Evolutionary conservation across 2,329 filamentous ascomycete species (phyloP).

Genomic region (Aspergillus phoenicis): DNA sequence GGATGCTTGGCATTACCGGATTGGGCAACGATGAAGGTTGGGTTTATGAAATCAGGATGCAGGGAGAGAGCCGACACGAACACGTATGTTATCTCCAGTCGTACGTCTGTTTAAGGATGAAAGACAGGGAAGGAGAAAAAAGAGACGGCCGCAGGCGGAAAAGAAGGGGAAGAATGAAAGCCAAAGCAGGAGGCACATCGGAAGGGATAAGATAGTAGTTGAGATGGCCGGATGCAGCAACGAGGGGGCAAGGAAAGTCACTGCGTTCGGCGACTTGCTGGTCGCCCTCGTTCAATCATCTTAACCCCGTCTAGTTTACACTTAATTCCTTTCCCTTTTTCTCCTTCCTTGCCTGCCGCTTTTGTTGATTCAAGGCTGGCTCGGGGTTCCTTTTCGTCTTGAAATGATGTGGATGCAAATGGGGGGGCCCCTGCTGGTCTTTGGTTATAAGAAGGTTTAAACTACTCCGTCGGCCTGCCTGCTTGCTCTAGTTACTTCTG

Average conservation of each 20-base stretch:
- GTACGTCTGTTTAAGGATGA: neutral
- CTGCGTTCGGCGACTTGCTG: too few species aligned
- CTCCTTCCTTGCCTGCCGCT: neutral
- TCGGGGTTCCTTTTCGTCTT: too few species aligned
- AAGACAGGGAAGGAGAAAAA: neutral
- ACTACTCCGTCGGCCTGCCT: too few species aligned
- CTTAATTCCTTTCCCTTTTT: too few species aligned
- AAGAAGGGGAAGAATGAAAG: neutral
- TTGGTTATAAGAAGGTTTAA: too few species aligned
- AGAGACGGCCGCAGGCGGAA: neutral
- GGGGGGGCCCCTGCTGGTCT: too few species aligned
- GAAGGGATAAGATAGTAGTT: neutral
- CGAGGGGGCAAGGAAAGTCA: neutral
- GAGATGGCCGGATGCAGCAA: neutral
- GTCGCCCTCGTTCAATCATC: slow-evolving; percentile 7
- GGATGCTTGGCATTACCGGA: slow-evolving; percentile 2
- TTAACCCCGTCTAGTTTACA: too few species aligned
- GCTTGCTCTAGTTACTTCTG: too few species aligned
- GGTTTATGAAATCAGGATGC: too few species aligned
- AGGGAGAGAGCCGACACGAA: neutral
- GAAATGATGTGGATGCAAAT: too few species aligned
- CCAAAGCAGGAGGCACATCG: neutral
- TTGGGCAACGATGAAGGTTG: neutral
- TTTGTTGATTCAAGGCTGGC: too few species aligned
- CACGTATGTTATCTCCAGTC: neutral